Base-by-base conservation (phyloP, 169 alveolate genomes). In the Plasmodium berghei region DNA sequence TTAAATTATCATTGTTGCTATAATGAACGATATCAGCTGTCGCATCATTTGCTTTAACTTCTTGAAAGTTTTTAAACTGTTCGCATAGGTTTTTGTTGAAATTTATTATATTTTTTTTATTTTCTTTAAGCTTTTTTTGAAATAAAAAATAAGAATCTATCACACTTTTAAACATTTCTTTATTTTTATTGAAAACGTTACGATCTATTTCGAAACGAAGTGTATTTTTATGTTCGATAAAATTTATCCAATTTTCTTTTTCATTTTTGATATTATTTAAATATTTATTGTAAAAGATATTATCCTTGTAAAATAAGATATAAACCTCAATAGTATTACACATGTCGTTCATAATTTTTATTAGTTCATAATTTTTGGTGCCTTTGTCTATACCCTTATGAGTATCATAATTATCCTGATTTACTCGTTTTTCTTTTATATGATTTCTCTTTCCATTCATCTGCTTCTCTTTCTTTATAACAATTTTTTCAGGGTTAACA, bases 51-150 rank as follows among this genome's bases (percentile, higher is more conserved):
- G 8, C 9, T 56, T 69, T 86, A 42, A 86, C 87, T 8, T 86
- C 85, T 71, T 86, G 91, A 26, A 86, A 86, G 20, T 26, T 71
- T 71, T 86, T 86, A 71, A 86, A 86, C 24, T 86, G 75, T 46
- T 86, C 87, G 72, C 91, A 86, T 63, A 86, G 64, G 1, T 48
- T 40, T 64, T 86, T 70, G 18, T 86, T 86, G 54, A 86, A 86
- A 16, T 86, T 56, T 8, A 62, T 14, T 63, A 86, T 18, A 59
- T 86, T 86, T 34, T 86, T 86, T 59, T 69, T 86, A 34, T 86
- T 70, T 70, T 86, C 75, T 48, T 71, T 46, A 69, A 86, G 72
- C 34, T 64, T 86, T 86, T 86, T 70, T 59, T 86, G 91, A 63
- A 86, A 86, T n/a, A 70, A 12, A 56, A 86, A 86, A 64, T 86